phyloP scores from a whole-genome alignment of 371 early-diverging fungal species.

The Mucor piriformis region DNA sequence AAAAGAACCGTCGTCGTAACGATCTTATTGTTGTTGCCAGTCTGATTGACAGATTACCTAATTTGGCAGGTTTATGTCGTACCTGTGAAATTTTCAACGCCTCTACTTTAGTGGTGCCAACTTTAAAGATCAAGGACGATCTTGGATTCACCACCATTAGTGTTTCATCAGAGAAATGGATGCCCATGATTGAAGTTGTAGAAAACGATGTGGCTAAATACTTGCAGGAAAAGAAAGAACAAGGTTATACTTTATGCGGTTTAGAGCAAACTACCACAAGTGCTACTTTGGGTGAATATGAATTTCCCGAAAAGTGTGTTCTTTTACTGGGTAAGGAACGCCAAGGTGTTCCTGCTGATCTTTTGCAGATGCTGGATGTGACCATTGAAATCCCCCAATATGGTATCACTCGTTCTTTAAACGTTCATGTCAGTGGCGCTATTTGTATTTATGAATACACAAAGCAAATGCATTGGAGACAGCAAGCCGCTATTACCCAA shows the following conservation, averaged over 20 bases:
- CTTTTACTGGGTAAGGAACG: slow-evolving; percentile 60
- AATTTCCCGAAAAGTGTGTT: slow-evolving; percentile 61
- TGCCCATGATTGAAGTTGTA: slow-evolving; percentile 61
- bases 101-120: slow-evolving; percentile 47
- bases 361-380: slow-evolving; percentile 60
- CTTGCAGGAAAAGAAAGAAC: slow-evolving; percentile 50
- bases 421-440: slow-evolving; percentile 70
- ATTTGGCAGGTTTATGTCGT: slow-evolving; percentile 65
- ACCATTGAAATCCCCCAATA: slow-evolving; percentile 70
- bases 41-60: slow-evolving; percentile 61
- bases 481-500: slow-evolving; percentile 11
- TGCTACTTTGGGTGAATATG: slow-evolving; percentile 52
- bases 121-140: slow-evolving; percentile 54
- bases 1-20: slow-evolving; percentile 48
- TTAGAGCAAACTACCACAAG: slow-evolving; percentile 70
- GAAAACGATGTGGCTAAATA: slow-evolving; percentile 47
- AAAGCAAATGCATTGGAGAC: slow-evolving; percentile 56
- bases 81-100: slow-evolving; percentile 75
- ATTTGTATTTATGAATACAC: slow-evolving; percentile 65
- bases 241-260: slow-evolving; percentile 64
- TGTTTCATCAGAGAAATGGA: slow-evolving; percentile 62
- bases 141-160: slow-evolving; percentile 58
- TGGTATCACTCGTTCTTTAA: slow-evolving; percentile 63
- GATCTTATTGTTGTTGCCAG: slow-evolving; percentile 67
- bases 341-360: slow-evolving; percentile 61